Evolutionary conservation across 2,329 filamentous ascomycete species (phyloP).

Genomic region (Zopfia rhizophila): DNA sequence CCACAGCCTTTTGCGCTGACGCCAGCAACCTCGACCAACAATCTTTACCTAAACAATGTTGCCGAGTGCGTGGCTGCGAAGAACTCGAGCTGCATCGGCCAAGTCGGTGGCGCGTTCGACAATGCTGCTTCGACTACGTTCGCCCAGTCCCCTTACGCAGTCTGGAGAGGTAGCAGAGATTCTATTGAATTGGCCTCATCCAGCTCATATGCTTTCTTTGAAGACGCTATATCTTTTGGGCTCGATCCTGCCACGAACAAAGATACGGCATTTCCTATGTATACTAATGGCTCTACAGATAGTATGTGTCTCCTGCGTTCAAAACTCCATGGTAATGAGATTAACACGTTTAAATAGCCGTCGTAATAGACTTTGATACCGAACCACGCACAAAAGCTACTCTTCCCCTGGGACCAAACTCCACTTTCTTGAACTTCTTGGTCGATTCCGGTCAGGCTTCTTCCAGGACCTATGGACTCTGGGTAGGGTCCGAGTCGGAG

Average conservation of each 20-base stretch:
- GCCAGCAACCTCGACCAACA: conserved; percentile 26
- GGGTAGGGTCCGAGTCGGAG: conserved; percentile 30
- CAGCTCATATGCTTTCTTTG: conserved; percentile 27
- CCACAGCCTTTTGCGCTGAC: conserved; percentile 28
- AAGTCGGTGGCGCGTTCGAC: conserved; percentile 27
- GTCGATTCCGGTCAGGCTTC: conserved; percentile 29
- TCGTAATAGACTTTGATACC: too few species aligned
- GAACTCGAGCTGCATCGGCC: conserved; percentile 29
- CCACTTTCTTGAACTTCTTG: conserved; percentile 27
- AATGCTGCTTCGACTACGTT: conserved; percentile 28
- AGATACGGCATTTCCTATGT: conserved; percentile 23
- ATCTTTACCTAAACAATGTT: conserved; percentile 27
- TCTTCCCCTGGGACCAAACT: conserved; percentile 25
- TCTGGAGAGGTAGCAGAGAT: conserved; percentile 29
- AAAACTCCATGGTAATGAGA: not conserved
- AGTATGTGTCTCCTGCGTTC: conserved; percentile 20
- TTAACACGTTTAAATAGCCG: too few species aligned
- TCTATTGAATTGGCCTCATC: conserved; percentile 19
- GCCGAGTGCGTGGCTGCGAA: conserved; percentile 25
- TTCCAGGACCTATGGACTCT: conserved; percentile 28
- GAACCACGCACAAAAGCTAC: conserved; percentile 22
- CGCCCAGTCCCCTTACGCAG: conserved; percentile 20
- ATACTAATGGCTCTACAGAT: conserved; percentile 25
- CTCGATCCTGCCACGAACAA: conserved; percentile 25
- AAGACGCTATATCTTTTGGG: conserved; percentile 26